phyloP scores from a whole-genome alignment of 306 rosid genomes.

The Begonia peltatifolia region DNA sequence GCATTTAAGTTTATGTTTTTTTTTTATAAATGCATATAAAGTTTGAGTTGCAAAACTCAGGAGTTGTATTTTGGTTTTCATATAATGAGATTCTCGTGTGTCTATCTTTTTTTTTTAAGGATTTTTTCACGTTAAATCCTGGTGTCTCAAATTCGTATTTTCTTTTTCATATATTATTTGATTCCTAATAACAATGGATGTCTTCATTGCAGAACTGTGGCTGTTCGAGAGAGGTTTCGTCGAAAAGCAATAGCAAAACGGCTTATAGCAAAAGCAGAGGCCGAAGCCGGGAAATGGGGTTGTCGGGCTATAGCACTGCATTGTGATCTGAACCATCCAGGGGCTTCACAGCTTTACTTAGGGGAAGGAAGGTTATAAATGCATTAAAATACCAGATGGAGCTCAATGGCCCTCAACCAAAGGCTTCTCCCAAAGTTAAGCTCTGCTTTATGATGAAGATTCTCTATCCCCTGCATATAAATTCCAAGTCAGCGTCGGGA shows the following conservation, averaged over 20 bases:
- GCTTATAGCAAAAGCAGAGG: conserved; percentile 70
- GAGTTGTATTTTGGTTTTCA: too few species aligned
- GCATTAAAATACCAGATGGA: conserved; percentile 75
- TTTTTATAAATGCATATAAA: too few species aligned
- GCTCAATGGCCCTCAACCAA: conserved; percentile 99
- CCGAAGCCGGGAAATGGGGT: conserved; percentile 84
- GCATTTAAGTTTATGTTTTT: too few species aligned
- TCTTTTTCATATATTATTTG: too few species aligned
- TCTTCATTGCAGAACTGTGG: conserved; percentile 54
- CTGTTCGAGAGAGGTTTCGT: conserved; percentile 72
- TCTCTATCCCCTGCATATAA: conserved; percentile 32
- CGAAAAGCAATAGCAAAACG: conserved; percentile 71
- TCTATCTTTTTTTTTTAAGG: not conserved
- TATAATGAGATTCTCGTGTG: too few species aligned
- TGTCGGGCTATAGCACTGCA: conserved; percentile 85
- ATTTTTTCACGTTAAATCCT: too few species aligned
- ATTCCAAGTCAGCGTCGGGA: not conserved
- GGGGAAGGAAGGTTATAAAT: conserved; percentile 79
- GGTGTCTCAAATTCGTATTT: too few species aligned
- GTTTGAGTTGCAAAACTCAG: too few species aligned
- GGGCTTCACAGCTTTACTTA: conserved; percentile 60
- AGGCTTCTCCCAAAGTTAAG: conserved; percentile 52
- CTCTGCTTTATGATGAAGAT: conserved; percentile 98
- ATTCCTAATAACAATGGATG: not conserved
- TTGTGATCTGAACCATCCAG: conserved; percentile 70